These are phyloP conservation scores for Solanum verrucosum DNA, from an alignment of 257 asterid species.

Conservation along the genomic window DNA sequence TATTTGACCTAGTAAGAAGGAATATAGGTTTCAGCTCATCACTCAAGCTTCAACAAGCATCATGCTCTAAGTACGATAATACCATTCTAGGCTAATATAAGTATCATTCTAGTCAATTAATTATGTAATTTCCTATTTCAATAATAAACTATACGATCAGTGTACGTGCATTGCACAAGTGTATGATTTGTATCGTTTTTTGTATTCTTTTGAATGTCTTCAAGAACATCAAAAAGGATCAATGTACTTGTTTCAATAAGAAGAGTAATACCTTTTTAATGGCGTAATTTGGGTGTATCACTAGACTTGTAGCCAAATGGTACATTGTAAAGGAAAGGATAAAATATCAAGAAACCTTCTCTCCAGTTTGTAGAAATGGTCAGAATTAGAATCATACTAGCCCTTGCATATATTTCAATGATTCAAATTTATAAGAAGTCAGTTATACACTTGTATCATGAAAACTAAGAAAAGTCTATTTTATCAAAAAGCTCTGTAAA, in stretches of 20 bases:
- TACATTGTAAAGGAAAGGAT: too few relatives aligned
- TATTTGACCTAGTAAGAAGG: conserved; percentile 29
- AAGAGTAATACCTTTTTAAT: too few relatives aligned
- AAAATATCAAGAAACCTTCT: too few relatives aligned
- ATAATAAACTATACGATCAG: not conserved
- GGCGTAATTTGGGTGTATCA: too few relatives aligned
- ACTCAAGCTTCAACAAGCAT: conserved; percentile 13
- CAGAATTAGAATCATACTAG: too few relatives aligned
- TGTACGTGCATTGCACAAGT: not conserved
- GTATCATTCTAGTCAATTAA: not conserved
- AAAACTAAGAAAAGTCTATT: too few relatives aligned
- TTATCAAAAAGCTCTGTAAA: too few relatives aligned
- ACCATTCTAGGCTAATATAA: not conserved
- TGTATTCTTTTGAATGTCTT: not conserved
- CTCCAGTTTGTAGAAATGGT: too few relatives aligned
- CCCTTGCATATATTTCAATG: too few relatives aligned
- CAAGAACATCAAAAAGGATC: not conserved
- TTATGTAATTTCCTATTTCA: not conserved
- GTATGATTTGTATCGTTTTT: not conserved
- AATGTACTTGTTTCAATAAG: not conserved
- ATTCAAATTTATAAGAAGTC: too few relatives aligned
- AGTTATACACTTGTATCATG: too few relatives aligned
- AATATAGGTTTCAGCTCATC: conserved; percentile 42
- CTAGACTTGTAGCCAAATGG: too few relatives aligned
- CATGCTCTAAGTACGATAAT: conserved; percentile 30